A percentile compares a stretch with the other conserved stretches of the same genome.
phyloP scores from a whole-genome alignment of 768 basidiomycete species.

The Boletus coccyginus region DNA sequence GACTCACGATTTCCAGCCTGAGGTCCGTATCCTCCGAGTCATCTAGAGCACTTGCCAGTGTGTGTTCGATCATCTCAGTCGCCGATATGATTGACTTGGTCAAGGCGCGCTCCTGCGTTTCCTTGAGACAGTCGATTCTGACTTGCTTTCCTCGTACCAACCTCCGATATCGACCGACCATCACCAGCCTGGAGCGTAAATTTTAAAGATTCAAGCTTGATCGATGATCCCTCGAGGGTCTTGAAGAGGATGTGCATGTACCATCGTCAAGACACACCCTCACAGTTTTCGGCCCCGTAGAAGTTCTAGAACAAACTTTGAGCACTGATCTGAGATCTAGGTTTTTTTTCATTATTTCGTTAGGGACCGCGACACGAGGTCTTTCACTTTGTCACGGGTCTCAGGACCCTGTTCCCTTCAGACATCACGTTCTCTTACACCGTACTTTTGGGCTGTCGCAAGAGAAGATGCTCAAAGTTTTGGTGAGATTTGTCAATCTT shows the following conservation, averaged over 20 bases:
- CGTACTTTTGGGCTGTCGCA: neutral
- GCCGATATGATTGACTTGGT: too few relatives aligned
- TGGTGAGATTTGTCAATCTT: neutral
- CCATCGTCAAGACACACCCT: neutral
- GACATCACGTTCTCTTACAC: neutral
- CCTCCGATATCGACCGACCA: neutral
- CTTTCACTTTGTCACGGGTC: conserved; percentile 8
- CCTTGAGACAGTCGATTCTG: too few relatives aligned
- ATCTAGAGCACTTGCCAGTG: neutral
- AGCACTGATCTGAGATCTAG: conserved; percentile 11
- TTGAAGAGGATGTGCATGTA: neutral
- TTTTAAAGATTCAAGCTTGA: neutral
- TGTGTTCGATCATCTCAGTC: too few relatives aligned
- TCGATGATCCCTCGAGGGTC: neutral
- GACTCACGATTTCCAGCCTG: neutral
- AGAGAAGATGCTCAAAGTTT: neutral
- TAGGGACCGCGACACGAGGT: conserved; percentile 7
- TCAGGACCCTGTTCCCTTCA: conserved; percentile 1
- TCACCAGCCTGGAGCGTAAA: neutral
- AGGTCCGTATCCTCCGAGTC: neutral
- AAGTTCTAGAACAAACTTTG: neutral
- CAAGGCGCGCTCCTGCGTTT: too few relatives aligned
- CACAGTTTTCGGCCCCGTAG: neutral
- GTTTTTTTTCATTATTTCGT: conserved; percentile 9
- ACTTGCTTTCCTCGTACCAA: neutral